Evolutionary conservation across 352 stramenopile species (phyloP), one percentile per base, ranked within the genome.

Genomic region (Saprolegnia diclina): DNA sequence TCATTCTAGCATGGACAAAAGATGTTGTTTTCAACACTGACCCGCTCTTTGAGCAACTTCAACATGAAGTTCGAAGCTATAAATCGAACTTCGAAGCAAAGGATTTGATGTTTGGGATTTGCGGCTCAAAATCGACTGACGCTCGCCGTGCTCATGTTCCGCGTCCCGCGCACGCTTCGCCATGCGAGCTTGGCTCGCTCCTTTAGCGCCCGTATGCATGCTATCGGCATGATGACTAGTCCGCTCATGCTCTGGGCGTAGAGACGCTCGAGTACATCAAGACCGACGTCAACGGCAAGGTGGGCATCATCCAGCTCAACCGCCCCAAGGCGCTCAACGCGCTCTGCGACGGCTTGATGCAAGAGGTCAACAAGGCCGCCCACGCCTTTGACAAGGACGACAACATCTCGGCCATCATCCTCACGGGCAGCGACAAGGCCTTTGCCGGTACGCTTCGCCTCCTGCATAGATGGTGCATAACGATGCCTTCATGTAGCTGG

Each of bases 251-350:
- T 24, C 29, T 35, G 19, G 14, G 0, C 70, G 24, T 73, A 89
- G 82, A 74, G 68, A 79, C 84, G 56, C 95, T 94, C 65, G 89
- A 97, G 71, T 88, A 91, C 74, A 96, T 97, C 64, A 72, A 78
- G 37, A 90, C 87, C 2, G 87, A 96, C 74, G 85, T 93, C 71
- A 81, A 85, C 55, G 86, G 83, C 72, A 94, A 91, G 65, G 94
- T 99, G 35, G 96, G 83, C 56, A 81, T 98, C 65, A 97, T 99
- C 67, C 96, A 88, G 37, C 76, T 99, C 57, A 92, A 99, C 83
- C 92, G 95, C 54, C 96, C 96, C 59, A 99, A 99, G 19, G 96
- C 96, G 6, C 80, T 99, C 29, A 99, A 99, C 82, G 96, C 97
- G 38, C 82, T 99, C 16, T 98, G 91, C 80, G 96, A 90, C 72